Evolutionary conservation across 768 basidiomycete species (phyloP), one percentile per base, ranked within the genome.

Genomic region (Kwoniella europaea): DNA sequence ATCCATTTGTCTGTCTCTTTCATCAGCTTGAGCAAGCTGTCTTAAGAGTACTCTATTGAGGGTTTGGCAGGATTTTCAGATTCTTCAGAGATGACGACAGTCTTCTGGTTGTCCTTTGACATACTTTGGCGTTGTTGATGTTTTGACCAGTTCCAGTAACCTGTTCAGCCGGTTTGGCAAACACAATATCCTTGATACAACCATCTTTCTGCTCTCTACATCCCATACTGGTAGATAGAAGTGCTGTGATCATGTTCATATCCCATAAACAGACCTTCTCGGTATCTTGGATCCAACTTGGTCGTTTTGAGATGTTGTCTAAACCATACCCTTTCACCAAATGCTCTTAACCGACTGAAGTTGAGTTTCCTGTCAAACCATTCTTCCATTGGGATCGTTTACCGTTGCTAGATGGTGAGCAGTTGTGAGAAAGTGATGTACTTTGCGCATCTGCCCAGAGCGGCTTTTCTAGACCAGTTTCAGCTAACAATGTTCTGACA

Each of bases 381-480:
- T 54, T 52, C 20, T 52, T 64, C 63, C 52, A 54, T 53, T 53
- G 63, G 63, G 10, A 64, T 35, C 7, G 53, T 35, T 54, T 54
- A 12, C 53, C 22, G 12, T 50, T 64, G 12, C 63, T 52, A 44
- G 50, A 20, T 24, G 42, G 57, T 56, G 55, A 35, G 60, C 65
- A 43, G 42, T 76, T 73, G 13, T 69, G 61, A 53, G 57, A 71
- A 73, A 1, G 58, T 68, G 7, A 57, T 65, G 46, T 71, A 71
- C 35, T 20, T 64, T 10, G 69, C 67, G 60, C 54, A 52, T 76
- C 66, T 16, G 72, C 68, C 75, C 71, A 76, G 22, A 64, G 68
- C 13, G 52, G 12, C 22, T 52, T 64, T 24, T 65, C 63, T n/a
- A 71, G 24, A 27, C 65, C 64, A 27, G 61, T 67, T 54, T 64